phyloP scores from a whole-genome alignment of 305 asterid species.

The Solanum hybrid region DNA sequence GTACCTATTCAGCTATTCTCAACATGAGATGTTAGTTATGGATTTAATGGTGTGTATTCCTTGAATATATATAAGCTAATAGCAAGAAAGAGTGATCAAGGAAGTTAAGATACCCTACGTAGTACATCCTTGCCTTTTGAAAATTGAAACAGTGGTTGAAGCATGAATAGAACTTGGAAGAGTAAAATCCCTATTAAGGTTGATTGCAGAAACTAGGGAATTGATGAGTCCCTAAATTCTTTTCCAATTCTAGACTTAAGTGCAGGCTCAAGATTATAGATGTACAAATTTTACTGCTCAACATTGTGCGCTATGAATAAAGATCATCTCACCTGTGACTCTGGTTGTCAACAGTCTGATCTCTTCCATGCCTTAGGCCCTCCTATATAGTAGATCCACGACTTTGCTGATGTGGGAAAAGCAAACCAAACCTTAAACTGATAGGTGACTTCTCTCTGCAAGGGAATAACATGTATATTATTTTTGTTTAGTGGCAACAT shows the following conservation, averaged over 20 bases:
- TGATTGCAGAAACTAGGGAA: neutral
- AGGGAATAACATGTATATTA: neutral
- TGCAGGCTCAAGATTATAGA: neutral
- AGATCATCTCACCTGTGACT: neutral
- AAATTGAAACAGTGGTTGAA: neutral
- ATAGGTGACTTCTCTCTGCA: neutral
- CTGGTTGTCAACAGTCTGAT: too few species aligned
- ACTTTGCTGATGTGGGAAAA: neutral
- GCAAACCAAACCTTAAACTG: neutral
- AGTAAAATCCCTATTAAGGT: neutral
- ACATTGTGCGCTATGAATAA: neutral
- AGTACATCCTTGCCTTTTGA: neutral
- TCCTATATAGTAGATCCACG: neutral
- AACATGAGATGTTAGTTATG: neutral
- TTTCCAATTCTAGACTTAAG: neutral
- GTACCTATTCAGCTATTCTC: neutral
- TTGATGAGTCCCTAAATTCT: neutral
- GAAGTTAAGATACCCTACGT: neutral
- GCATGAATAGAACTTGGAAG: neutral
- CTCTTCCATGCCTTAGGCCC: neutral
- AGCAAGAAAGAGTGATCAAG: neutral
- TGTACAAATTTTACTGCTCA: neutral
- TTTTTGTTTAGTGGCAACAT: neutral
- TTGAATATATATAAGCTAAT: neutral
- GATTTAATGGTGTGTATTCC: neutral